Evolutionary conservation across 2,329 filamentous ascomycete species (phyloP).

Genomic region (Trichoderma sp.): DNA sequence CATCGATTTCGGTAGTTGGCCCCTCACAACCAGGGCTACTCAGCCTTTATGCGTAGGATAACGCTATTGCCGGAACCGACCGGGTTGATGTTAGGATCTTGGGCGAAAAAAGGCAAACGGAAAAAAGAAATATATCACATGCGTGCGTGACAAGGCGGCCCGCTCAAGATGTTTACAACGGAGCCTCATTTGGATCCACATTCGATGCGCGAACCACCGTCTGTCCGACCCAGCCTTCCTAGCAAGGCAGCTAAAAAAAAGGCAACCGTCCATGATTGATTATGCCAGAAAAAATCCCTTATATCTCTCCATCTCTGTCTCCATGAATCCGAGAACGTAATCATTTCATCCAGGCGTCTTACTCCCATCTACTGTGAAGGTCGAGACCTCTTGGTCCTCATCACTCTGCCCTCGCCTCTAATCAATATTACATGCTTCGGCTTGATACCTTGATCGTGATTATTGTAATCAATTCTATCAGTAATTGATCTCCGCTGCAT

Average conservation of each 20-base stretch:
- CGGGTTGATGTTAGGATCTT: not conserved
- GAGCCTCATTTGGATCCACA: slow-evolving; percentile 2
- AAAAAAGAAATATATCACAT: slow-evolving; percentile 1
- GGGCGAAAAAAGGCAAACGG: not conserved
- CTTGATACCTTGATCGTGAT: not conserved
- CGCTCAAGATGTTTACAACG: not conserved
- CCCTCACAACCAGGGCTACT: not conserved
- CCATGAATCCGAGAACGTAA: not conserved
- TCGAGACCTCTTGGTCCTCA: not conserved
- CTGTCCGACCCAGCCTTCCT: not conserved
- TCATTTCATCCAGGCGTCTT: not conserved
- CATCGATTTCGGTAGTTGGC: not conserved
- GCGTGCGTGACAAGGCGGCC: not conserved
- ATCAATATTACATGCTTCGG: not conserved
- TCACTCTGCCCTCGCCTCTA: not conserved
- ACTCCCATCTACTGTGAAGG: not conserved
- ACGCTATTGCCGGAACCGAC: not conserved
- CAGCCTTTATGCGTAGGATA: not conserved
- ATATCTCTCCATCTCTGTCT: slow-evolving; percentile 1
- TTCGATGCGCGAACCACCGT: not conserved
- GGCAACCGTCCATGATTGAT: slow-evolving; percentile 2
- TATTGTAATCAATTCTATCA: not conserved
- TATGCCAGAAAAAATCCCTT: not conserved
- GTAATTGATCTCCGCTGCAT: not conserved
- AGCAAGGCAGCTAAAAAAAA: slow-evolving; percentile 5